A percentile compares a stretch with the other conserved stretches of the same genome.
These are phyloP conservation scores for Colletotrichum tabaci DNA, from an alignment of 2,329 filamentous ascomycete species.

Conservation along the genomic window DNA sequence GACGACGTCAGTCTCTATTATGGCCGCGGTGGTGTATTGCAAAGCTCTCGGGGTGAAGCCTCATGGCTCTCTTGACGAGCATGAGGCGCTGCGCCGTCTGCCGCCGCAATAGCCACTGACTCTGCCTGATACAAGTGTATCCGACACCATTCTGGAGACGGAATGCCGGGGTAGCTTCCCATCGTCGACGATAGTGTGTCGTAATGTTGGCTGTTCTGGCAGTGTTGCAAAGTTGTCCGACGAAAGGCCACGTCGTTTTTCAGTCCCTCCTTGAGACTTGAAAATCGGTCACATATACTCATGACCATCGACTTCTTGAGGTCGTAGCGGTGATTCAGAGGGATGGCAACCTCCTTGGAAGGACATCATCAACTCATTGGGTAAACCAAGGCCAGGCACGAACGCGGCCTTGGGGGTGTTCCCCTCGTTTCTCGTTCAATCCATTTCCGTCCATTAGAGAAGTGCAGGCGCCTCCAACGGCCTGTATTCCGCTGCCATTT, in stretches of 20 bases:
- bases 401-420: neutral
- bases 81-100: conserved; percentile 1
- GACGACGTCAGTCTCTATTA: neutral
- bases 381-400: neutral
- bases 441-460: neutral
- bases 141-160: neutral
- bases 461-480: neutral
- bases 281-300: no score
- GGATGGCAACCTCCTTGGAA: neutral
- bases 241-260: no score
- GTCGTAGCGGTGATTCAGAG: neutral
- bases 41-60: neutral
- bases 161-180: neutral
- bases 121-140: neutral
- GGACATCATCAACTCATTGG: no score
- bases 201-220: neutral
- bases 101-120: neutral
- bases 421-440: neutral
- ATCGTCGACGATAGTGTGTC: no score
- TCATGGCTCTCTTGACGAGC: conserved; percentile 4
- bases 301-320: neutral
- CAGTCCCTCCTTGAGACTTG: no score
- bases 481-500: neutral
- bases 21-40: neutral
- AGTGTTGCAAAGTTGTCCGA: neutral